Evolutionary conservation across 441 rosid species (phyloP), one percentile per base, ranked within the genome.

Genomic region (Adansonia gregorii): DNA sequence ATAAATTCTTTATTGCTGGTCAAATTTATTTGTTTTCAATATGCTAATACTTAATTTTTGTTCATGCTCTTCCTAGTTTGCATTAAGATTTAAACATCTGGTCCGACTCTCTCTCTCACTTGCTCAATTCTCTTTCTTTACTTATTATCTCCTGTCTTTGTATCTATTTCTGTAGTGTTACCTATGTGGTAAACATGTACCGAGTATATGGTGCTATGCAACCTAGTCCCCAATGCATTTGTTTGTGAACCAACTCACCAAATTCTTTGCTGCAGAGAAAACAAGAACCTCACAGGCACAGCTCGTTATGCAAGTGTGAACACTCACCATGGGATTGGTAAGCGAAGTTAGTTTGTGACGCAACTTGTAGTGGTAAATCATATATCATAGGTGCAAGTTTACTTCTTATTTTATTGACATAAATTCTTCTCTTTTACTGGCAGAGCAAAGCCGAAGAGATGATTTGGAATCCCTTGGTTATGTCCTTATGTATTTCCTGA

Each of bases 261-360:
- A 35, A n/a, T 70, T 80, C 77, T 76, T 66, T 75, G 66, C 78
- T 74, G 78, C 83, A 93, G 98, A 84, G 98, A 93, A 81, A 93
- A 92, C 86, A 93, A 92, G 80, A 93, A 93, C 73, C 94, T 94
- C 49, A 94, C 98, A 1, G 98, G 98, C 82, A 94, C 98, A 60
- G 98, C 97, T 77, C 91, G 98, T 27, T 94, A 94, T 90, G 98
- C 98, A 78, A 92, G 98, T 89, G 93, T 92, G 55, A 93, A 92
- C 79, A 93, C 98, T 79, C 98, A 92, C 80, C 93, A 90, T 71
- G 98, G 98, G 78, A 82, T 93, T 82, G 98, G 98, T 90, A 58
- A 89, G 93, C 87, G 9, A 78, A 66, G 46, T 35, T 74, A 43
- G 73, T 10, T 71, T 85, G 65, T 86, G 61, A 74, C 72, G 10